Evolutionary conservation across 2,329 filamentous ascomycete genomes (phyloP).

Genomic region (Xylariaceae sp.): DNA sequence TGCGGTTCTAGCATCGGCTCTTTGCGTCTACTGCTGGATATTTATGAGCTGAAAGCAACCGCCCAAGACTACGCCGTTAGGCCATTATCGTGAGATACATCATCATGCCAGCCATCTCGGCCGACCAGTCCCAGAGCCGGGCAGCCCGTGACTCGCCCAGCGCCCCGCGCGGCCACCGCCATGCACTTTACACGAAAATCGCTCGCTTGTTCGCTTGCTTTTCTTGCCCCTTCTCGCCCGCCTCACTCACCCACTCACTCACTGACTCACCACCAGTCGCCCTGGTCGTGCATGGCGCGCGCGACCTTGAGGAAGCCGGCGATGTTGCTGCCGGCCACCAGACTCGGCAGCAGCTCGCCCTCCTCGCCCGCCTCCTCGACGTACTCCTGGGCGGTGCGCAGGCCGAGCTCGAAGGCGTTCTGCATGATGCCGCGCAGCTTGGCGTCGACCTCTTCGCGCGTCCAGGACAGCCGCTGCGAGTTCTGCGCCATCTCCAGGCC

Average conservation of each 20-base stretch:
- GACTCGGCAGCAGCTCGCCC: conserved; percentile 77
- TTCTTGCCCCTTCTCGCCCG: background rate
- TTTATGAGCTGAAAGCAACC: too few relatives aligned
- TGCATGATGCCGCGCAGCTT: conserved; percentile 95
- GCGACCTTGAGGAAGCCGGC: conserved; percentile 97
- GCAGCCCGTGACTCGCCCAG: too few relatives aligned
- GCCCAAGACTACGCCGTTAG: too few relatives aligned
- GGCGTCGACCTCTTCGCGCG: conserved; percentile 78
- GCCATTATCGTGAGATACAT: too few relatives aligned
- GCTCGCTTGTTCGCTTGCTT: too few relatives aligned
- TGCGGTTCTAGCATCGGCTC: too few relatives aligned
- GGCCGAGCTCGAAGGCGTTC: conserved; percentile 80
- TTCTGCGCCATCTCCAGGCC: conserved; percentile 99
- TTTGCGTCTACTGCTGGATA: too few relatives aligned
- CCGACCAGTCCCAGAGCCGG: too few relatives aligned
- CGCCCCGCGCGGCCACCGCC: too few relatives aligned
- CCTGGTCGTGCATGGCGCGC: conserved; percentile 89
- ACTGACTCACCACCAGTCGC: conserved; percentile 68
- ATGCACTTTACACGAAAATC: too few relatives aligned
- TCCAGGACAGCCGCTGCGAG: conserved; percentile 77
- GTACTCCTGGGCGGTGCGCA: conserved; percentile 85
- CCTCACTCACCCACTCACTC: background rate
- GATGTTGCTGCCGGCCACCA: conserved; percentile 94
- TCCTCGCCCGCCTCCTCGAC: conserved; percentile 52
- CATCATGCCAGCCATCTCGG: too few relatives aligned